These are phyloP conservation scores for Phytophthora europaea DNA, from an alignment of 352 stramenopile species.

Conservation along the genomic window DNA sequence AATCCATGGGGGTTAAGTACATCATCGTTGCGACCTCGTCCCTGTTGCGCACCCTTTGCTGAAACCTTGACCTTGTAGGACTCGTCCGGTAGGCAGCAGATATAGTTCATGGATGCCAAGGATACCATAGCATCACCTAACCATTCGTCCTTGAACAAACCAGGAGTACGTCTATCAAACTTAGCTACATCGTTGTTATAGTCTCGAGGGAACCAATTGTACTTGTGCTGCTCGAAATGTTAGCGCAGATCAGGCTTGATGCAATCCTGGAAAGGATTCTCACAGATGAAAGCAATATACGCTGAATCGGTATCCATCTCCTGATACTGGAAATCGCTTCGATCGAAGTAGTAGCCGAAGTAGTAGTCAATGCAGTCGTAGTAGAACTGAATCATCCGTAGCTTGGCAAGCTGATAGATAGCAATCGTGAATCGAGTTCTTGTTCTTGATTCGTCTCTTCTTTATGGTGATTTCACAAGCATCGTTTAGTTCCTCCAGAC, in stretches of 20 bases:
- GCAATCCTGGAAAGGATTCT: neutral
- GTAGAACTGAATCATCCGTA: too few species aligned
- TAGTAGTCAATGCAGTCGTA: too few species aligned
- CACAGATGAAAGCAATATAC: neutral
- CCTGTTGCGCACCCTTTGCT: neutral
- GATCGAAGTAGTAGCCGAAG: neutral
- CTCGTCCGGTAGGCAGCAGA: neutral
- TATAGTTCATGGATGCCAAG: neutral
- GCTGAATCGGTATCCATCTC: neutral
- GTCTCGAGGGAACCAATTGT: neutral
- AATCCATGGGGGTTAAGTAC: neutral
- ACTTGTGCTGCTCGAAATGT: neutral
- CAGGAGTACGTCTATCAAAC: neutral
- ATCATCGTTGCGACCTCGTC: neutral
- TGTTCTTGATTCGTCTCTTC: too few species aligned
- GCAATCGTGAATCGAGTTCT: too few species aligned
- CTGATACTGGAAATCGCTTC: neutral
- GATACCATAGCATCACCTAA: neutral
- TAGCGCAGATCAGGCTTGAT: neutral
- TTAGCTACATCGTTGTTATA: neutral
- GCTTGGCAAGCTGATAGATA: too few species aligned
- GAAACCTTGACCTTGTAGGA: neutral
- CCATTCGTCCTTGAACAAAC: neutral
- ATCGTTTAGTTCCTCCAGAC: too few species aligned
- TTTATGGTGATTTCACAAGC: too few species aligned